A percentile compares a stretch with the other conserved stretches of the same genome.
Conservation (phyloP, 2,329 filamentous ascomycete genomes). For the Sphaerulina populicola region DNA sequence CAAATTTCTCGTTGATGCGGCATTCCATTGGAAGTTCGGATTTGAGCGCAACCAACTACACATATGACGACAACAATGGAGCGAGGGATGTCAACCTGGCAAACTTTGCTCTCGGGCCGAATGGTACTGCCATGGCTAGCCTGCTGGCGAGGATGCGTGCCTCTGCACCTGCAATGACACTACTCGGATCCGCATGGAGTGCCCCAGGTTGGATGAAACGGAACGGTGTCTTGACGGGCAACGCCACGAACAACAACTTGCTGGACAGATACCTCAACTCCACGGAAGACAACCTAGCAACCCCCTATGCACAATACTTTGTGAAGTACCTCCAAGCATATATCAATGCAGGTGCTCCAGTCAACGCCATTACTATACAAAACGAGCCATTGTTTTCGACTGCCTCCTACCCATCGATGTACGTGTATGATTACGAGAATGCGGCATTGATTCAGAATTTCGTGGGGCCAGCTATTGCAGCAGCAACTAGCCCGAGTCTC, state of each 20-base stretch:
- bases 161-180: slow-evolving; percentile 10
- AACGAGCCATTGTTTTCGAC: slow-evolving; percentile 17
- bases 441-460: slow-evolving; percentile 15
- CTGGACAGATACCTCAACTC: slow-evolving; percentile 14
- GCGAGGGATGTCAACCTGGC: slow-evolving; percentile 11
- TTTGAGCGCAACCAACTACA: slow-evolving; percentile 17
- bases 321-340: slow-evolving; percentile 22
- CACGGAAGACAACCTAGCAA: slow-evolving; percentile 14
- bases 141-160: slow-evolving; percentile 16
- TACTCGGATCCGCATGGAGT: slow-evolving; percentile 18
- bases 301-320: slow-evolving; percentile 18
- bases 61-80: slow-evolving; percentile 19
- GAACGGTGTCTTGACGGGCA: slow-evolving; percentile 11
- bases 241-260: slow-evolving; percentile 16
- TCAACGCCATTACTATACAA: slow-evolving; percentile 19
- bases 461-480: slow-evolving; percentile 15
- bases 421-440: slow-evolving; percentile 16
- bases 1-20: slow-evolving; percentile 19
- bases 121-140: slow-evolving; percentile 18
- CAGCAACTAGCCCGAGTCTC: slow-evolving; percentile 5
- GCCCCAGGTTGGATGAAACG: slow-evolving; percentile 22
- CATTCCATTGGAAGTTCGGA: slow-evolving; percentile 20
- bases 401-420: slow-evolving; percentile 16
- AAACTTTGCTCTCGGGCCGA: slow-evolving; percentile 15
- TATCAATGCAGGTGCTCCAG: slow-evolving; percentile 9